Conservation (phyloP, 768 basidiomycete genomes). For the Agrocybe pediades region DNA sequence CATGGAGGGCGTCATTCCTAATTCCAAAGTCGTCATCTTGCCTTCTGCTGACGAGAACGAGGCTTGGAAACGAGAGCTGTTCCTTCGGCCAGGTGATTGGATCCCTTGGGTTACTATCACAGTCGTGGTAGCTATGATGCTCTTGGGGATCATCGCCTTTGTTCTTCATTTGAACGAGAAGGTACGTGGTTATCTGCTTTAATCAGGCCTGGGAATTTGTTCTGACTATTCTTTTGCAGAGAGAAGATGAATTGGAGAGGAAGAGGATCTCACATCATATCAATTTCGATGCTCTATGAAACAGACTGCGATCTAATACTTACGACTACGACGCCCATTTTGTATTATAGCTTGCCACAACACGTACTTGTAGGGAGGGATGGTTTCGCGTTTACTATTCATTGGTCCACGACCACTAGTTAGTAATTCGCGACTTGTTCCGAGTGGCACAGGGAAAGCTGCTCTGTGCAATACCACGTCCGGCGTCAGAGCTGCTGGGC, state of each 20-base stretch:
- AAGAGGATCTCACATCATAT: conserved; percentile 91
- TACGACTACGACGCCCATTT: too few species aligned
- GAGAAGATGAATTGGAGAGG: conserved; percentile 92
- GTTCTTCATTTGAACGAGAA: conserved; percentile 92
- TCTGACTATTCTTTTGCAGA: too few species aligned
- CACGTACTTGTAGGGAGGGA: too few species aligned
- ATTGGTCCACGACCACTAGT: too few species aligned
- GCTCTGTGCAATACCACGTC: too few species aligned
- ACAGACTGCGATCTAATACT: too few species aligned
- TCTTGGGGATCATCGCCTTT: conserved; percentile 82
- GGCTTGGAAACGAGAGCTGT: conserved; percentile 86
- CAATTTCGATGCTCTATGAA: conserved; percentile 92
- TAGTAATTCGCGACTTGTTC: too few species aligned
- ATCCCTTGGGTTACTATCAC: conserved; percentile 96
- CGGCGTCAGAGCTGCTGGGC: too few species aligned
- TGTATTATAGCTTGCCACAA: too few species aligned
- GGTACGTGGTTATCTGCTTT: conserved; percentile 51
- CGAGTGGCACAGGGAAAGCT: too few species aligned
- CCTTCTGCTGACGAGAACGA: conserved; percentile 62
- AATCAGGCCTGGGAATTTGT: too few species aligned
- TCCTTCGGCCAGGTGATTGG: conserved; percentile 94
- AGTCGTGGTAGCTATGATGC: conserved; percentile 68
- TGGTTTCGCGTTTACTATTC: too few species aligned
- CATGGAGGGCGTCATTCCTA: conserved; percentile 97
- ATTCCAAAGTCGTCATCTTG: conserved; percentile 94